A percentile compares a stretch with the other conserved stretches of the same genome.
phyloP scores from a whole-genome alignment of 2,329 filamentous ascomycete species.

The Botrytis fabae region DNA sequence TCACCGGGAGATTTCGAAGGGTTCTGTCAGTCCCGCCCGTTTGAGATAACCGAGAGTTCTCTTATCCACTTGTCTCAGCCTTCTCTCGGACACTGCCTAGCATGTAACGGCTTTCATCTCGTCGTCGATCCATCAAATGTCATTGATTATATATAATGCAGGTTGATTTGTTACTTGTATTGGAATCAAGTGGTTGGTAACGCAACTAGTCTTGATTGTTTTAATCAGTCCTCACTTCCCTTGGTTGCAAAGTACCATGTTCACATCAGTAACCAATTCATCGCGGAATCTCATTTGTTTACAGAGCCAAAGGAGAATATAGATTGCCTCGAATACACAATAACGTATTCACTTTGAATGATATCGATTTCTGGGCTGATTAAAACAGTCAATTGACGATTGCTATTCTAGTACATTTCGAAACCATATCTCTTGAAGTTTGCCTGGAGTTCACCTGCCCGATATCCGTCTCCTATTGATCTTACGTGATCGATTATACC shows the following conservation, averaged over 20 bases:
- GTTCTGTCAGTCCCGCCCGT: neutral
- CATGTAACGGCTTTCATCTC: neutral
- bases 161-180: neutral
- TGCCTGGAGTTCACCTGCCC: neutral
- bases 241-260: neutral
- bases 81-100: neutral
- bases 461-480: neutral
- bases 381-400: neutral
- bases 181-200: neutral
- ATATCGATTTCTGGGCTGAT: neutral
- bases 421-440: neutral
- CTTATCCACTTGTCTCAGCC: constrained; percentile 11
- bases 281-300: neutral
- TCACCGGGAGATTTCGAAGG: neutral
- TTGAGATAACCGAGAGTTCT: constrained; percentile 9
- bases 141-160: neutral
- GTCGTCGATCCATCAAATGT: neutral
- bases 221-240: neutral
- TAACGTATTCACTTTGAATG: neutral
- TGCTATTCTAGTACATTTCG: neutral
- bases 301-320: neutral
- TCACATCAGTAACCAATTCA: neutral
- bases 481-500: neutral
- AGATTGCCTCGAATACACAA: neutral
- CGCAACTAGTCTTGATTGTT: neutral